phyloP scores from a whole-genome alignment of 1,284 basidiomycete species.

The Microbotryum intermedium region DNA sequence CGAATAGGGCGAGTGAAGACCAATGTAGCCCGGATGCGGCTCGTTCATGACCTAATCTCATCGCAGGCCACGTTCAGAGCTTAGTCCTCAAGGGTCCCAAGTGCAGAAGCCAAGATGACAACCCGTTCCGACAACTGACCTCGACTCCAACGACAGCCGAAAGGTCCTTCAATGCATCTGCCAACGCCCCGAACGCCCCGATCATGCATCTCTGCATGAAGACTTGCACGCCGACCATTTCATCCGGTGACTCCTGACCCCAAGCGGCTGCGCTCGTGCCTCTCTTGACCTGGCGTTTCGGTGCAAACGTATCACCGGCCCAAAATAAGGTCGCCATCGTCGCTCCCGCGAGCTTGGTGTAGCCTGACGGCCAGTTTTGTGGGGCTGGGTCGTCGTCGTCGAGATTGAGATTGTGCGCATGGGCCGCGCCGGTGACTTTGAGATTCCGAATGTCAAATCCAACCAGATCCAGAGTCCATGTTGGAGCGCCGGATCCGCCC shows the following conservation, averaged over 20 bases:
- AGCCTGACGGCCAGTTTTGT: conserved; percentile 47
- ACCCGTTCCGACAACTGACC: conserved; percentile 29
- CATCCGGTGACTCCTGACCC: conserved; percentile 3
- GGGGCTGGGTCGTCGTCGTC: conserved; percentile 45
- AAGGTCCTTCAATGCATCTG: conserved; percentile 58
- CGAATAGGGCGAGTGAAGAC: conserved; percentile 66
- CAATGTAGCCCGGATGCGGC: conserved; percentile 86
- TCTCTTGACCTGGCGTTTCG: conserved; percentile 43
- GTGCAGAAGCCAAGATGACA: not conserved
- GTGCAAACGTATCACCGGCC: conserved; percentile 76
- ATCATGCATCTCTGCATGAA: conserved; percentile 79
- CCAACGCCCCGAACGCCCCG: conserved; percentile 64
- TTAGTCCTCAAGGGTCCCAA: not conserved
- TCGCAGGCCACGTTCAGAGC: not conserved
- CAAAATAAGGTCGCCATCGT: conserved; percentile 45
- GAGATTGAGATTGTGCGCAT: conserved; percentile 52
- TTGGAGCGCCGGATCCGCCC: conserved; percentile 54
- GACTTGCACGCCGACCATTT: conserved; percentile 52
- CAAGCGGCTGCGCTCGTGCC: conserved; percentile 11
- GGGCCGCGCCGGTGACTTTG: conserved; percentile 72
- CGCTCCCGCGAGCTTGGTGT: conserved; percentile 64
- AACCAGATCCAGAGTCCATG: conserved; percentile 24
- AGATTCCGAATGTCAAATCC: conserved; percentile 44
- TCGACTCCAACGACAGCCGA: conserved; percentile 83
- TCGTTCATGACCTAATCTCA: conserved; percentile 68